Conservation (phyloP, 352 stramenopile genomes). For the Phytophthora megakarya region DNA sequence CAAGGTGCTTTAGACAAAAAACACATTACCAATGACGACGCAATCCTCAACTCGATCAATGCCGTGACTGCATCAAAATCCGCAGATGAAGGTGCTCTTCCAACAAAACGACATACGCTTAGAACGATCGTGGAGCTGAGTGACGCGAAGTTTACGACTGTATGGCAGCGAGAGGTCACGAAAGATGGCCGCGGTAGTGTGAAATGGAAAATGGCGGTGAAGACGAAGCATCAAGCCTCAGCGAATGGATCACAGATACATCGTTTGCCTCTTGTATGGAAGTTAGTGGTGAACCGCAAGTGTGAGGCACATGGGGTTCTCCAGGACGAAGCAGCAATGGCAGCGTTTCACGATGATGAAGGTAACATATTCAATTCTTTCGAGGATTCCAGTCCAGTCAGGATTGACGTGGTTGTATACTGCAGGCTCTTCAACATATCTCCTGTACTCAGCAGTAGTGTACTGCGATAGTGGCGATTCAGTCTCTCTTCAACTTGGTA, state of each 20-base stretch:
- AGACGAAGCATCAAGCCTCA: slow-evolving; percentile 3
- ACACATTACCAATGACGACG: slow-evolving; percentile 16
- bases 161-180: slow-evolving; percentile 29
- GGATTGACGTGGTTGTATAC: background rate
- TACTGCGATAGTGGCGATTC: slow-evolving; percentile 28
- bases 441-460: slow-evolving; percentile 23
- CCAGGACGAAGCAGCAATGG: slow-evolving; percentile 15
- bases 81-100: background rate
- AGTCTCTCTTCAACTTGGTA: slow-evolving; percentile 20
- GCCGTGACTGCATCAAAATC: background rate
- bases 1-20: slow-evolving; percentile 24
- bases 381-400: background rate
- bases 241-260: background rate
- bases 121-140: slow-evolving; percentile 18
- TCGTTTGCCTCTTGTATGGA: slow-evolving; percentile 16
- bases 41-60: slow-evolving; percentile 20
- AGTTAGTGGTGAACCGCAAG: slow-evolving; percentile 24
- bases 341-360: slow-evolving; percentile 6
- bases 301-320: slow-evolving; percentile 20
- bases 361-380: too few species aligned
- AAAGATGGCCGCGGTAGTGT: slow-evolving; percentile 23
- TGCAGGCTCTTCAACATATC: slow-evolving; percentile 2
- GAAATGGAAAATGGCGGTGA: slow-evolving; percentile 33
- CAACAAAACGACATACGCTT: slow-evolving; percentile 12
- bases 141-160: background rate